Percentiles rank a stretch among this genome's conserved stretches.
Conservation (phyloP, 1,284 basidiomycete genomes). For the Paramarasmius palmivorus region DNA sequence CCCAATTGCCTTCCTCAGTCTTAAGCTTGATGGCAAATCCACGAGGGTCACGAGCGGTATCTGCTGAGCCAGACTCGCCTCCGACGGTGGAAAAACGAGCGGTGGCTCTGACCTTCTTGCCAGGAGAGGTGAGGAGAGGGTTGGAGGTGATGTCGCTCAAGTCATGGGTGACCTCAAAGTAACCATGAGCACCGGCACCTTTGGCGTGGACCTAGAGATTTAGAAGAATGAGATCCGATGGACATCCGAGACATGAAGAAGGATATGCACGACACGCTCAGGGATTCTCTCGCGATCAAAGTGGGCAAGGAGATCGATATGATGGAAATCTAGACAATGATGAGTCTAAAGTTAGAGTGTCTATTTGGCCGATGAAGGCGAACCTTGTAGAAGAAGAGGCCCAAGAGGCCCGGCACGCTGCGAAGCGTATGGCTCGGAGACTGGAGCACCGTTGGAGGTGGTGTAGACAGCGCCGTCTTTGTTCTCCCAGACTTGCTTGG, state of each 20-base stretch:
- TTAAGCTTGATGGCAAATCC: constrained; percentile 92
- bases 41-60: constrained; percentile 90
- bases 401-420: constrained; percentile 78
- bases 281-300: constrained; percentile 95
- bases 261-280: constrained; percentile 77
- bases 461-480: constrained; percentile 75
- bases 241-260: background rate
- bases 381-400: constrained; percentile 85
- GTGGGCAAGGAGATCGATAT: constrained; percentile 87
- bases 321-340: constrained; percentile 69
- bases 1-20: constrained; percentile 88
- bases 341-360: background rate
- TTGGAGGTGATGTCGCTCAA: constrained; percentile 81
- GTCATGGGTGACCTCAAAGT: constrained; percentile 85
- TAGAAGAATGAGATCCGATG: constrained; percentile 12
- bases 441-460: constrained; percentile 80
- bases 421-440: constrained; percentile 72
- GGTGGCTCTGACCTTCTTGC: constrained; percentile 71
- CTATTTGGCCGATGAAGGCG: constrained; percentile 17
- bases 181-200: constrained; percentile 90
- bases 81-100: constrained; percentile 88
- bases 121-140: constrained; percentile 68
- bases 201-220: constrained; percentile 81
- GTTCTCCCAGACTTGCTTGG: constrained; percentile 54
- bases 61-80: constrained; percentile 85